Percentiles rank a stretch among this genome's conserved stretches.
These are phyloP conservation scores for Xylaria sp. DNA, from an alignment of 2,329 filamentous ascomycete genomes.

Conservation along the genomic window DNA sequence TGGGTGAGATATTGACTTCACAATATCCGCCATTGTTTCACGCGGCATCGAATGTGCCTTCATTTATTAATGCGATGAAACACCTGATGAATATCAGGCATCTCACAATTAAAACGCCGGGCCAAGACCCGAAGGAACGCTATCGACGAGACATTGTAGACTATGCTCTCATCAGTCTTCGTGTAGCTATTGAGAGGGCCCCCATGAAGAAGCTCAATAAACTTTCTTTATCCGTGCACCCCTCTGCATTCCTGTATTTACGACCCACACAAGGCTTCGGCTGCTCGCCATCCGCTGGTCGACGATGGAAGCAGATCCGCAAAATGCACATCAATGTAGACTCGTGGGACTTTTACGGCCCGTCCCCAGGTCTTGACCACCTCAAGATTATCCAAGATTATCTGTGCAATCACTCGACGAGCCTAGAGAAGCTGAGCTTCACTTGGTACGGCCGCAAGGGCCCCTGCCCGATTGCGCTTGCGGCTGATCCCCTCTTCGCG, in stretches of 20 bases:
- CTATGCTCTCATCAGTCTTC: conserved; percentile 87
- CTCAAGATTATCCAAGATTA: conserved; percentile 85
- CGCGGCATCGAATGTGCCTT: conserved; percentile 85
- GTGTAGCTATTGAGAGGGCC: conserved; percentile 82
- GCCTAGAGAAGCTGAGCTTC: conserved; percentile 77
- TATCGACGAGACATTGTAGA: conserved; percentile 83
- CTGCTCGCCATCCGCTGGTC: conserved; percentile 74
- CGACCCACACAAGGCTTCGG: conserved; percentile 80
- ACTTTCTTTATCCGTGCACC: conserved; percentile 80
- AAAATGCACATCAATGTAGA: conserved; percentile 79
- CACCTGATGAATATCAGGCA: conserved; percentile 76
- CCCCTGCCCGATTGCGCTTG: conserved; percentile 76
- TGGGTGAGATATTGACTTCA: conserved; percentile 82
- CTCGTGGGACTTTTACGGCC: conserved; percentile 70
- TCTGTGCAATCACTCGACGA: conserved; percentile 73
- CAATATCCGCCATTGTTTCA: conserved; percentile 93
- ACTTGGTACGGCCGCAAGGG: conserved; percentile 79
- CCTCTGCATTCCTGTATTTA: conserved; percentile 79
- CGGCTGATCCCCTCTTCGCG: conserved; percentile 75
- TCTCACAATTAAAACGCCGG: conserved; percentile 79
- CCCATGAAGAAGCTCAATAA: conserved; percentile 72
- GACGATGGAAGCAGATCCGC: conserved; percentile 80
- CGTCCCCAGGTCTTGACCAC: conserved; percentile 72
- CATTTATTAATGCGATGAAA: conserved; percentile 80
- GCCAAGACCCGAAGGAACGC: conserved; percentile 73